These are phyloP conservation scores for Houttuynia cordata DNA, from an alignment of 164 flowering plant species.

Conservation along the genomic window DNA sequence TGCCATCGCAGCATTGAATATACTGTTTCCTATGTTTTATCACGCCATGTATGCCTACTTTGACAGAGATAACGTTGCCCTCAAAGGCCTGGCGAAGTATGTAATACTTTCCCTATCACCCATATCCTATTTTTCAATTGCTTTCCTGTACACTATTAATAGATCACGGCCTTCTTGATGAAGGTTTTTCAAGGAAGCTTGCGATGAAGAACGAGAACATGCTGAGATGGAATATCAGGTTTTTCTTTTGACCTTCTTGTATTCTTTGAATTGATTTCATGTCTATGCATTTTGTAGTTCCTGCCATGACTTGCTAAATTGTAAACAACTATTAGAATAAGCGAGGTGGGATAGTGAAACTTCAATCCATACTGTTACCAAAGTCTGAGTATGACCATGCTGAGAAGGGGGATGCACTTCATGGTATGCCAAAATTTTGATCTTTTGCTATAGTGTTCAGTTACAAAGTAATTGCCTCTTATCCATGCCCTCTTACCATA, in stretches of 20 bases:
- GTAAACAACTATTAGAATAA: constrained; percentile 46
- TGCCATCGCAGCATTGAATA: constrained; percentile 76
- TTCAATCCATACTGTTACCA: constrained; percentile 64
- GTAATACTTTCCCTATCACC: background rate
- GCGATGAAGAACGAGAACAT: constrained; percentile 75
- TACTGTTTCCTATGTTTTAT: constrained; percentile 81
- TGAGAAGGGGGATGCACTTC: constrained; percentile 81
- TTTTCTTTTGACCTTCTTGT: background rate
- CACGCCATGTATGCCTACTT: constrained; percentile 89
- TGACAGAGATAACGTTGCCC: constrained; percentile 90
- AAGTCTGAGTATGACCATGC: constrained; percentile 62
- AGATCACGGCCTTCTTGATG: background rate
- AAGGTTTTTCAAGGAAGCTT: constrained; percentile 92
- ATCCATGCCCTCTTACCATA: too few relatives aligned
- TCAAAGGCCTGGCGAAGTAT: constrained; percentile 83
- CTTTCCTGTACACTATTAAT: background rate
- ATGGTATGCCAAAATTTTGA: constrained; percentile 35
- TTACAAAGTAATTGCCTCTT: too few relatives aligned
- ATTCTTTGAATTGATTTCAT: too few relatives aligned
- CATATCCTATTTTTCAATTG: too few relatives aligned
- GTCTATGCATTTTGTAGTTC: too few relatives aligned
- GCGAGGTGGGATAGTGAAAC: constrained; percentile 79
- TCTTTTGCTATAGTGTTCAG: too few relatives aligned
- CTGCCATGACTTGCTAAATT: background rate
- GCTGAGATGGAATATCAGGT: constrained; percentile 99